Base-by-base conservation (phyloP, 805 yeast genomes). In the Yueomyces sp. region DNA sequence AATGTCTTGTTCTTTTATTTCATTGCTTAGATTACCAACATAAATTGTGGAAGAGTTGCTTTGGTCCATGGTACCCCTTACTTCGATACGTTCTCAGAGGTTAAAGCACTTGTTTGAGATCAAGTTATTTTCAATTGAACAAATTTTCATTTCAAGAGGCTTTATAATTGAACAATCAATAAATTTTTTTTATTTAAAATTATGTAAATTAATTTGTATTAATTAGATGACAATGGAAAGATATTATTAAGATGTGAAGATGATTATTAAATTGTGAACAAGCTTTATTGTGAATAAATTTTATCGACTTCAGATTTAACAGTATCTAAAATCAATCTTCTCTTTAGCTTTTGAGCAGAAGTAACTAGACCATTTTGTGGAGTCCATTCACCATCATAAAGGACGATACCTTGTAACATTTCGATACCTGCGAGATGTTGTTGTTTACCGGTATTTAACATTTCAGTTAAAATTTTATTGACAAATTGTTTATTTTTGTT, bases 311-410 rank as follows among this genome's bases (percentile, higher is more conserved):
- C 75, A 36, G 72, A 72, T 62, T 79, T 63, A 60, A 80, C 83
- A 48, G 79, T 76, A 34, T 71, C 76, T 52, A 85, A 68, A 59
- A 92, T 92, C 71, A 83, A 84, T 72, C 76, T 84, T 72, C 98
- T 83, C 72, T 90, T 96, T 56, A 92, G 73, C 68, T 92, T 92
- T 67, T 88, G 96, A 28, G 98, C 98, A 45, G 94, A 80, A 9
- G 97, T 87, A 44, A 92, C 94, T 51, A 69, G 85, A 0, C 96
- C 97, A 60, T 79, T 85, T 65, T 86, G 90, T 36, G 98, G 97
- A 38, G 97, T 92, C 97, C 98, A 92, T 68, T 92, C 98, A 42
- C 80, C 90, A 52, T 85, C 92, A 44, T 79, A 72, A 46, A 92
- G 62, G 12, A 82, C 86, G 47, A 83, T 72, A 52, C 90, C 94